phyloP scores from a whole-genome alignment of 805 yeast genomes.

The Torulaspora gathmanii region DNA sequence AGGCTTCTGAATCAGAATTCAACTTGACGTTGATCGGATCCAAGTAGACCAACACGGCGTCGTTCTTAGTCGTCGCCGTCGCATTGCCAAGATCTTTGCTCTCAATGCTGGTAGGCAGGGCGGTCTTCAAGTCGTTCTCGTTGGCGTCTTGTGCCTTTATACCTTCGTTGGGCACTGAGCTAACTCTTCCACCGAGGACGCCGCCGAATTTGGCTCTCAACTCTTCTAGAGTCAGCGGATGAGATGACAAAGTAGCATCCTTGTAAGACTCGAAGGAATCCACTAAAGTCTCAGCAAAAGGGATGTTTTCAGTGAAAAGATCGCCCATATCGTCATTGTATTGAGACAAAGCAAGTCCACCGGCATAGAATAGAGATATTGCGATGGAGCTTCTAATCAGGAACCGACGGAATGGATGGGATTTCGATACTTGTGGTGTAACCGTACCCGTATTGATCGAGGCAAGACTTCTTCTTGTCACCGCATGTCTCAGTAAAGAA shows the following conservation, averaged over 20 bases:
- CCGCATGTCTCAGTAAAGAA: constrained; percentile 8
- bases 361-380: constrained; percentile 45
- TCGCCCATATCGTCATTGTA: constrained; percentile 55
- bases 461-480: constrained; percentile 13
- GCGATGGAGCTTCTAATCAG: constrained; percentile 33
- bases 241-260: constrained; percentile 17
- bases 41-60: constrained; percentile 6
- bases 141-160: constrained; percentile 8
- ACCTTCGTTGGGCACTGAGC: constrained; percentile 19
- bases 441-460: constrained; percentile 18
- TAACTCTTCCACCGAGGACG: constrained; percentile 20
- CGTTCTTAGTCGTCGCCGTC: not conserved
- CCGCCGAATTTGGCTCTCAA: constrained; percentile 26
- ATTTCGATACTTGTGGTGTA: constrained; percentile 7
- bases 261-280: constrained; percentile 44
- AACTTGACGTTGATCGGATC: constrained; percentile 6
- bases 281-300: constrained; percentile 54
- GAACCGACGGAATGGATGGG: constrained; percentile 33
- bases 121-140: constrained; percentile 1
- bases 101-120: not conserved
- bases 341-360: constrained; percentile 55
- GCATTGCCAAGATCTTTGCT: not conserved
- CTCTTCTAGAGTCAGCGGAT: constrained; percentile 22
- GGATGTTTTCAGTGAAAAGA: constrained; percentile 56
- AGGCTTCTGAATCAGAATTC: constrained; percentile 3